Evolutionary conservation across 1,284 basidiomycete species (phyloP), one percentile per base, ranked within the genome.

Genomic region (Polyporus tsugae): DNA sequence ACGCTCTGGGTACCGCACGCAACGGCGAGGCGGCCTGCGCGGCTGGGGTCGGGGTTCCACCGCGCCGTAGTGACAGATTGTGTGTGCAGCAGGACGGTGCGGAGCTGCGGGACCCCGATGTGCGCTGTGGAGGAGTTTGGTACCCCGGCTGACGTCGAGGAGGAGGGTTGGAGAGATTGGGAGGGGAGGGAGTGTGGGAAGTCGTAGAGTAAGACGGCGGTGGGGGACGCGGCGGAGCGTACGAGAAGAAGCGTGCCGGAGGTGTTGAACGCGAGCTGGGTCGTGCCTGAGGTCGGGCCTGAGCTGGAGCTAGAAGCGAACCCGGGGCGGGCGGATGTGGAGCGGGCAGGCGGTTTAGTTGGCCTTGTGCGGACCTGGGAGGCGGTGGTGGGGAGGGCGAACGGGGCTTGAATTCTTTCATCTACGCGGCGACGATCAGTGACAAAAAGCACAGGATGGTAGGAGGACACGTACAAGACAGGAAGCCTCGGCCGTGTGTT

Each of bases 401-500:
- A 85, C 36, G 87, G 84, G 2, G 89, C 83, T 60, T 85, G 84
- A n/a, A 89, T 75, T 52, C 87, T 85, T 71, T 93, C 91, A 75
- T 93, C 92, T 94, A 72, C 15, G 60, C 6, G 19, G 6, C 2
- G 22, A 39, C 58, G 9, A 22, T 52, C 53, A 33, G 66, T 55
- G 41, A 25, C 4, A 52, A 58, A 60, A 36, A 17, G n/a, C 15
- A 29, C 15, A 19, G 0, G 6, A 52, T 41, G 11, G n/a, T 17
- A 5, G 25, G 29, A 52, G 33, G 60, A 42, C 44, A 76, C 86
- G 53, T 75, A 94, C 95, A 96, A 35, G 94, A 92, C 41, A 96
- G 82, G 78, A 95, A 95, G 5, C 93, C 93, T 67, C 91, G 87
- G 17, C 91, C 92, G 74, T 90, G 86, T 0, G 93, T 95, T 0